Percentiles rank a stretch among this genome's conserved stretches.
Evolutionary conservation across 805 yeast species (phyloP).

Genomic region (Ogataea nakhonphanomensis): DNA sequence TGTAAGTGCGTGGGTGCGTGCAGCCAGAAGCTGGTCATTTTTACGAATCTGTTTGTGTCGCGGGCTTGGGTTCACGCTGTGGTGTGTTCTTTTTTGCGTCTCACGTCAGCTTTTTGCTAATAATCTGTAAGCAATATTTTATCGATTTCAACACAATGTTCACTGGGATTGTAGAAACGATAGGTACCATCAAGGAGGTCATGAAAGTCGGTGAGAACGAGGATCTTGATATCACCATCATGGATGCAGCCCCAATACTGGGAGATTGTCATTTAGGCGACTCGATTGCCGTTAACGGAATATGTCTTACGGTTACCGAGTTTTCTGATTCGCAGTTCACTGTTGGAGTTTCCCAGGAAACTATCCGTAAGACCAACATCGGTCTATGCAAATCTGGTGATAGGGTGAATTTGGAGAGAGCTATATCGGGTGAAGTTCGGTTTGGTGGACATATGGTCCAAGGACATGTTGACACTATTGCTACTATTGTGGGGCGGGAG

Average conservation of each 20-base stretch:
- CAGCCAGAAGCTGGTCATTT: no score
- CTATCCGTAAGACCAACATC: slow-evolving; percentile 75
- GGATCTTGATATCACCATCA: slow-evolving; percentile 69
- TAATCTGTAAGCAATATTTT: no score
- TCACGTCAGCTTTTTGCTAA: no score
- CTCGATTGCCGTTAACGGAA: slow-evolving; percentile 86
- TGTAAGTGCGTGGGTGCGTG: no score
- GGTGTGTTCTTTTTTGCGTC: no score
- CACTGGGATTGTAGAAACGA: slow-evolving; percentile 87
- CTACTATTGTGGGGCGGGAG: slow-evolving; percentile 49
- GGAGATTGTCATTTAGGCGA: slow-evolving; percentile 90
- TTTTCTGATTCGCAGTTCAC: slow-evolving; percentile 61
- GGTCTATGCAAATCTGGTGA: slow-evolving; percentile 56
- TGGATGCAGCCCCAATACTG: slow-evolving; percentile 58
- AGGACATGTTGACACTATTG: slow-evolving; percentile 94
- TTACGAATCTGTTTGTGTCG: no score
- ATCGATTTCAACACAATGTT: slow-evolving; percentile 55
- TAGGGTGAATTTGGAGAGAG: slow-evolving; percentile 86
- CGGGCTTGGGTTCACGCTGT: no score
- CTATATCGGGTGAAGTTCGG: slow-evolving; percentile 73
- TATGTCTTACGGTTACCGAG: slow-evolving; percentile 88
- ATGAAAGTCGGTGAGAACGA: slow-evolving; percentile 43
- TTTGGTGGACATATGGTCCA: slow-evolving; percentile 98
- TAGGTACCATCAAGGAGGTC: slow-evolving; percentile 60
- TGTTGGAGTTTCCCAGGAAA: slow-evolving; percentile 92